These are phyloP conservation scores for Pugionium cornutum DNA, from an alignment of 345 rosid species.

Conservation along the genomic window DNA sequence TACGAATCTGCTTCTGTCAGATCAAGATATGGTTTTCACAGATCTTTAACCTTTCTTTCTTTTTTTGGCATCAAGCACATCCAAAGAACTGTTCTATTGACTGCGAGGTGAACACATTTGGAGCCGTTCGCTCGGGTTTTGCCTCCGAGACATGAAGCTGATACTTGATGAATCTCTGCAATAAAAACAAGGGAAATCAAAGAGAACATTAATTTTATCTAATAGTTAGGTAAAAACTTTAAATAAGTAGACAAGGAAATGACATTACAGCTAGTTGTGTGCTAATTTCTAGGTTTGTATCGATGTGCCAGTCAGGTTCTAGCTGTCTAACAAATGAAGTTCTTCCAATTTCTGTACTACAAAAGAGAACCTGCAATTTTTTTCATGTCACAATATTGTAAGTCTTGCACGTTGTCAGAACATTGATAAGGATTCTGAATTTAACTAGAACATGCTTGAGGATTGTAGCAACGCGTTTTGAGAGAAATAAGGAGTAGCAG, in stretches of 20 bases:
- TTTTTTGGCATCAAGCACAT: constrained; percentile 44
- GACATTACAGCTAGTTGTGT: constrained; percentile 79
- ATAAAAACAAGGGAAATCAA: neutral
- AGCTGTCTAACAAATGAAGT: constrained; percentile 93
- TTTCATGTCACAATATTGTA: constrained; percentile 17
- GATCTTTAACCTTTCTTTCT: constrained; percentile 18
- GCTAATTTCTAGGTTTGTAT: constrained; percentile 72
- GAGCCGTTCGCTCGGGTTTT: constrained; percentile 62
- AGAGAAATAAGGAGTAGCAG: neutral
- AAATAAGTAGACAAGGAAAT: neutral
- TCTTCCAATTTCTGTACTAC: constrained; percentile 88
- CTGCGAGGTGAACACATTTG: constrained; percentile 72
- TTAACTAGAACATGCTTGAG: too few species aligned
- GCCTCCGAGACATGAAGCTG: constrained; percentile 71
- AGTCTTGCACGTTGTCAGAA: constrained; percentile 4
- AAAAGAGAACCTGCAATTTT: constrained; percentile 79
- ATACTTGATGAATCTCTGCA: constrained; percentile 93
- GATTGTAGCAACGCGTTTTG: neutral
- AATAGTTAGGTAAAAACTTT: neutral
- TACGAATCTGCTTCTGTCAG: constrained; percentile 3
- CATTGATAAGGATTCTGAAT: neutral
- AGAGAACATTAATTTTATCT: too few species aligned
- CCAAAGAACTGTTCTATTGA: constrained; percentile 92
- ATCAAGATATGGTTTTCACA: neutral
- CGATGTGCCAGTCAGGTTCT: constrained; percentile 99